Conservation (phyloP, 1,139 yeast species). For the Nakaseomyces sp. region DNA sequence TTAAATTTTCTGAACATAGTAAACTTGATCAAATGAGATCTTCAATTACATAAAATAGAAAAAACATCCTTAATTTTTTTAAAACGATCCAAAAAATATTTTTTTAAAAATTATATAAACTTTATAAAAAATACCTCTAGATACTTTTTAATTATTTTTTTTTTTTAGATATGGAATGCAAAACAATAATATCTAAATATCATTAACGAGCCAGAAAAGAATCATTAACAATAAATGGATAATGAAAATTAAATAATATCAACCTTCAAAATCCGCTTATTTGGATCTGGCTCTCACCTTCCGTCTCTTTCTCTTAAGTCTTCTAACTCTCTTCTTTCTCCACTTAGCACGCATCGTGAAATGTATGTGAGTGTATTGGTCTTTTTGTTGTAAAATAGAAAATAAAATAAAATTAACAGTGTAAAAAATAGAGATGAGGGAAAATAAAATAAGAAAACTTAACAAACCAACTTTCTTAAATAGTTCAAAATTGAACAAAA, state of each 20-base stretch:
- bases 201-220: slow-evolving; percentile 5
- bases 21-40: neutral
- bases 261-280: slow-evolving; percentile 22
- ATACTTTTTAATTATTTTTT: slow-evolving; percentile 5
- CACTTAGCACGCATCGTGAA: slow-evolving; percentile 77
- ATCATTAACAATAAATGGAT: slow-evolving; percentile 2
- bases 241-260: slow-evolving; percentile 1
- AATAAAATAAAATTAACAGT: slow-evolving; percentile 11
- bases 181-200: slow-evolving; percentile 2
- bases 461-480: neutral
- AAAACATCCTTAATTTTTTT: neutral
- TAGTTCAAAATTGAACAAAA: neutral
- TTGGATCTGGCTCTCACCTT: slow-evolving; percentile 99
- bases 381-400: slow-evolving; percentile 8
- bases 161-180: slow-evolving; percentile 4
- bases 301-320: slow-evolving; percentile 99
- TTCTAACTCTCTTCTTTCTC: slow-evolving; percentile 99
- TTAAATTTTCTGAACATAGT: too few relatives aligned
- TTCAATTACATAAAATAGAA: neutral
- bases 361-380: slow-evolving; percentile 18
- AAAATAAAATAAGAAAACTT: neutral
- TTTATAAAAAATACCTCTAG: slow-evolving; percentile 1
- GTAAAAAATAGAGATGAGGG: neutral
- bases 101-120: neutral
- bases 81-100: slow-evolving; percentile 5